Base-by-base conservation (phyloP, 257 asterid species). In the Nicotiana obtusifolia region DNA sequence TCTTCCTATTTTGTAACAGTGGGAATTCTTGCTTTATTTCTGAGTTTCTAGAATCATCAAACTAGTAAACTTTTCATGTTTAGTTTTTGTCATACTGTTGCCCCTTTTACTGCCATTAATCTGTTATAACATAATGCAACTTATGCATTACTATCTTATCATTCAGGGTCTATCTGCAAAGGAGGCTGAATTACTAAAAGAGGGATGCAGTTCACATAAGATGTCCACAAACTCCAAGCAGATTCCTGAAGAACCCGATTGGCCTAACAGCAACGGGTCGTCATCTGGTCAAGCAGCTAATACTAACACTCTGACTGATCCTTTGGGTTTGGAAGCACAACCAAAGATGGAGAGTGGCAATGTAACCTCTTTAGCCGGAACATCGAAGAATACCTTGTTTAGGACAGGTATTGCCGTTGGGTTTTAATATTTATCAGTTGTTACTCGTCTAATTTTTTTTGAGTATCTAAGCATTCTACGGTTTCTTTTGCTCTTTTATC, bases 181-280 rank as follows among this genome's bases (percentile, higher is more conserved):
- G 92, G 93, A 90, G 83, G 86, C 93, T 81, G 98, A 94, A 86
- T 84, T 83, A 85, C 86, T 54, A 68, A 93, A 82, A 86, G 97
- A 92, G 81, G 91, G 88, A 83, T 79, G 60, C 73, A 88, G 77
- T 86, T 80, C 86, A 59, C 95, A 91, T 82, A 91, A 91, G 86
- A 86, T 78, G 78, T 80, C 86, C 78, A 81, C 71, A 68, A 80
- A 83, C 82, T 82, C 83, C 81, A 89, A 90, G 82, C 89, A 87
- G 82, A 86, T 76, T 84, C 81, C 91, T 85, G 91, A 82, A 64
- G 86, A 92, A 78, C 81, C 92, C 66, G 97, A 88, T 37, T 80
- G 85, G 87, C 86, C 84, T 31, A 93, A 91, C 84, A 90, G 87
- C 84, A 76, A 78, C 13, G 92, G 71, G 59, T 82, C 81, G 77